phyloP scores from a whole-genome alignment of 768 basidiomycete species.

The Trametes meyenii region DNA sequence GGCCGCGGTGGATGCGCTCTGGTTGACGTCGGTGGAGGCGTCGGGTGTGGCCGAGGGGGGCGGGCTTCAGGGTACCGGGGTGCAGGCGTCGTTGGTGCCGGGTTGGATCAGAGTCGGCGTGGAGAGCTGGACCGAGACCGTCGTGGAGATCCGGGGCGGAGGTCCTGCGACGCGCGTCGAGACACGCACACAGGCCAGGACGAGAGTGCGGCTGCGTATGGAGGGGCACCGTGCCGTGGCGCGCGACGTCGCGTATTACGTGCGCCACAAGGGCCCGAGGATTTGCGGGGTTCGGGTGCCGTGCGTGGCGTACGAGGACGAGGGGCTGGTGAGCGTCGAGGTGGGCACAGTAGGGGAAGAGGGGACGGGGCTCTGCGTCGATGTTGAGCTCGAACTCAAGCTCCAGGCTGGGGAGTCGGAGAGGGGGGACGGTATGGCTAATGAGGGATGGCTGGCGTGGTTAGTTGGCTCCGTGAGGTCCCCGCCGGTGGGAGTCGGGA shows the following conservation, averaged over 20 bases:
- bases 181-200: slow-evolving; percentile 5
- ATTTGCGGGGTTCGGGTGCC: slow-evolving; percentile 7
- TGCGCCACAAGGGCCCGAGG: slow-evolving; percentile 25
- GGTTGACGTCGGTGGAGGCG: slow-evolving; percentile 14
- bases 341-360: slow-evolving; percentile 14
- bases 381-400: slow-evolving; percentile 18
- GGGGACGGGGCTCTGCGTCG: slow-evolving; percentile 22
- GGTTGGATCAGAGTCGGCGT: slow-evolving; percentile 27
- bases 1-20: slow-evolving; percentile 29
- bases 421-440: neutral
- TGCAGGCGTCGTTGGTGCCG: slow-evolving; percentile 29
- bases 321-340: slow-evolving; percentile 31
- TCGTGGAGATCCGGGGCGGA: slow-evolving; percentile 23
- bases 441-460: neutral
- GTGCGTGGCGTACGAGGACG: slow-evolving; percentile 30
- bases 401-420: neutral
- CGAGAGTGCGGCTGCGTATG: slow-evolving; percentile 23
- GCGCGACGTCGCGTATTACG: slow-evolving; percentile 30
- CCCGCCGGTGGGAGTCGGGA: neutral
- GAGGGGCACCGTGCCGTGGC: slow-evolving; percentile 32
- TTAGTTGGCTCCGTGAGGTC: neutral
- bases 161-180: neutral
- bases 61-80: neutral
- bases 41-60: neutral
- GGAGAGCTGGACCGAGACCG: slow-evolving; percentile 29